Evolutionary conservation across 768 basidiomycete species (phyloP).

Genomic region (Suillus subluteus): DNA sequence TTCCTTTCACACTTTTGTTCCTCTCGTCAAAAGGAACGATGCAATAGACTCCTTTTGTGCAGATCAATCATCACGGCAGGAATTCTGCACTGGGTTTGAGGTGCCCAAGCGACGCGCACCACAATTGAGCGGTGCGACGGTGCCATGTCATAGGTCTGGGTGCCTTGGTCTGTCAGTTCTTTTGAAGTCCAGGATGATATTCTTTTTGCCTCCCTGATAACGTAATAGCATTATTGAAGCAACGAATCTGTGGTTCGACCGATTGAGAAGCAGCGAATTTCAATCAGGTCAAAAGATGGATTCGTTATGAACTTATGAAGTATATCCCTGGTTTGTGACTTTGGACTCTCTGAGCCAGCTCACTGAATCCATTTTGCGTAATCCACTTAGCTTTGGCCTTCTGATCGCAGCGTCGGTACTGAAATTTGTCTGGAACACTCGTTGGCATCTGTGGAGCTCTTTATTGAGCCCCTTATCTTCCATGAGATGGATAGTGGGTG

Average conservation of each 20-base stretch:
- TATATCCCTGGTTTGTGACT: neutral
- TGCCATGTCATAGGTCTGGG: too few relatives aligned
- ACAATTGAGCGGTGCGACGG: too few relatives aligned
- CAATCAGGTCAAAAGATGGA: neutral
- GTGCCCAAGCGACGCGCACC: neutral
- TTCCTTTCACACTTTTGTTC: neutral
- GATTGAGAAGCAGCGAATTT: neutral
- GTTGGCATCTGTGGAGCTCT: neutral
- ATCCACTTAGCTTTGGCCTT: neutral
- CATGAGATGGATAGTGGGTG: neutral
- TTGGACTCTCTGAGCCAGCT: neutral
- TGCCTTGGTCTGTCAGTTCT: neutral
- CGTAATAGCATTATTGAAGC: neutral
- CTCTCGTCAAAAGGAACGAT: neutral
- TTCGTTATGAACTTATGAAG: neutral
- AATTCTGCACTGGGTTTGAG: neutral
- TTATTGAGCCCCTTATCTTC: neutral
- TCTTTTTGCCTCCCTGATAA: neutral
- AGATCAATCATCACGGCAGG: too few relatives aligned
- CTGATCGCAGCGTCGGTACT: neutral
- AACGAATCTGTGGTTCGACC: too few relatives aligned
- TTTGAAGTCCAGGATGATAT: neutral
- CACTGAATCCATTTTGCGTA: neutral
- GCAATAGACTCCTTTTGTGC: too few relatives aligned
- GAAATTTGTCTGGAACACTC: neutral